Evolutionary conservation across 2,329 filamentous ascomycete genomes (phyloP).

Genomic region (Aspergillus sojae): DNA sequence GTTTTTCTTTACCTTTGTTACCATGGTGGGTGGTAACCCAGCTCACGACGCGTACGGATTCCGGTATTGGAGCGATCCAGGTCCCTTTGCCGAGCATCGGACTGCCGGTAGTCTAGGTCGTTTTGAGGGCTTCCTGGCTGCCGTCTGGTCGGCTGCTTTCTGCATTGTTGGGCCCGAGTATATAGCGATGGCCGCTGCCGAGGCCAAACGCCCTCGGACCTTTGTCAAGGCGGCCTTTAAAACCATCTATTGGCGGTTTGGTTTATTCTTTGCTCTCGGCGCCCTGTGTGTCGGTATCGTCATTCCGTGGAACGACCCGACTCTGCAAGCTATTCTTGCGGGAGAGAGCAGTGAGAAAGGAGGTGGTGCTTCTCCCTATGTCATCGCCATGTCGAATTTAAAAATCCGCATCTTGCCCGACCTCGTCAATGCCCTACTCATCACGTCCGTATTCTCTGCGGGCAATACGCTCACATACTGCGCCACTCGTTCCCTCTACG

Average conservation of each 20-base stretch:
- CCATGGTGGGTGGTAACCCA: slow-evolving; percentile 79
- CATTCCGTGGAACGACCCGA: slow-evolving; percentile 65
- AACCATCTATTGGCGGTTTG: slow-evolving; percentile 72
- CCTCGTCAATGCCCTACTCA: slow-evolving; percentile 69
- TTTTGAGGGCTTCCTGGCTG: slow-evolving; percentile 58
- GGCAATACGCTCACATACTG: slow-evolving; percentile 67
- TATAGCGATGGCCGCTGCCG: slow-evolving; percentile 63
- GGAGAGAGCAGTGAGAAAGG: slow-evolving; percentile 6
- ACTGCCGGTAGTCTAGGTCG: slow-evolving; percentile 63
- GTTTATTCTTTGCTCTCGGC: slow-evolving; percentile 71
- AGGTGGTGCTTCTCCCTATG: slow-evolving; percentile 58
- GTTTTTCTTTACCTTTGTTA: slow-evolving; percentile 63
- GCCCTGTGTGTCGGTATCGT: slow-evolving; percentile 69
- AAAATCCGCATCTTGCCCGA: slow-evolving; percentile 63
- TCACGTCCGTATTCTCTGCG: slow-evolving; percentile 66
- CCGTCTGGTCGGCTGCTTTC: slow-evolving; percentile 69
- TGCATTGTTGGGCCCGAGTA: slow-evolving; percentile 57
- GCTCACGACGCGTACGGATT: slow-evolving; percentile 70
- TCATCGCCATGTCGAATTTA: slow-evolving; percentile 64
- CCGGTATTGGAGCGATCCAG: slow-evolving; percentile 63
- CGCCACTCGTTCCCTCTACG: slow-evolving; percentile 66
- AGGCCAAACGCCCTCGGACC: slow-evolving; percentile 67
- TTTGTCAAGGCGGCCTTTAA: slow-evolving; percentile 72
- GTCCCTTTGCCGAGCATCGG: slow-evolving; percentile 67
- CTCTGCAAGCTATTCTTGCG: slow-evolving; percentile 44